These are phyloP conservation scores for Scutellaria galericulata DNA, from an alignment of 257 asterid genomes.

Conservation along the genomic window DNA sequence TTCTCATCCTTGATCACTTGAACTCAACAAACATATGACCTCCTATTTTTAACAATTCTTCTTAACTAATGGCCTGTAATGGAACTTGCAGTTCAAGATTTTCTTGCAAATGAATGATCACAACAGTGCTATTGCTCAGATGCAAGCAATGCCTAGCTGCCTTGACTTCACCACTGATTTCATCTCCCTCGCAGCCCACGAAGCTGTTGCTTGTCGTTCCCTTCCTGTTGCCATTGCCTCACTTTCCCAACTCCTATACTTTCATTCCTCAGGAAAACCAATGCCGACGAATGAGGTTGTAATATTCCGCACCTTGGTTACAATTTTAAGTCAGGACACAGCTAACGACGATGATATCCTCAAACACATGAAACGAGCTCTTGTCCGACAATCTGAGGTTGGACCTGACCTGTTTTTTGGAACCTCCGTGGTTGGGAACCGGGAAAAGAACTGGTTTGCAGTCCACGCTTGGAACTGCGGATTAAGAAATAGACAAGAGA, in stretches of 20 bases:
- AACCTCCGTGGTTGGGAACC: slow-evolving; percentile 75
- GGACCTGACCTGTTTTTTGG: slow-evolving; percentile 78
- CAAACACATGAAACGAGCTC: slow-evolving; percentile 73
- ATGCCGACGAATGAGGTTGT: slow-evolving; percentile 81
- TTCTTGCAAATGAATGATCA: slow-evolving; percentile 75
- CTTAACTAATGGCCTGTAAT: slow-evolving; percentile 26
- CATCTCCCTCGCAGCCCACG: slow-evolving; percentile 92
- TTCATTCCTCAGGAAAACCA: slow-evolving; percentile 67
- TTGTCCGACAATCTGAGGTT: slow-evolving; percentile 61
- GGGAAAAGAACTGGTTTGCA: slow-evolving; percentile 93
- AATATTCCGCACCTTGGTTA: slow-evolving; percentile 76
- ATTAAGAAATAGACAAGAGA: slow-evolving; percentile 70
- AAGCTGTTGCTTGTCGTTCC: slow-evolving; percentile 80
- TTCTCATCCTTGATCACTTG: slow-evolving; percentile 27
- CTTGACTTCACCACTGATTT: slow-evolving; percentile 91
- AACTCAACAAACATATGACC: slow-evolving; percentile 25
- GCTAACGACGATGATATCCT: slow-evolving; percentile 63
- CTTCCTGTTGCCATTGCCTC: slow-evolving; percentile 80
- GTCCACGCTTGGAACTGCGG: slow-evolving; percentile 87
- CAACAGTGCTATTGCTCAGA: slow-evolving; percentile 69
- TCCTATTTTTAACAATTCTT: background rate
- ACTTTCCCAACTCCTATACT: slow-evolving; percentile 68
- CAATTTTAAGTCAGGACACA: slow-evolving; percentile 67
- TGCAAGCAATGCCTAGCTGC: slow-evolving; percentile 90
- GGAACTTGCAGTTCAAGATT: slow-evolving; percentile 79